Evolutionary conservation across 768 basidiomycete species (phyloP).

Genomic region (Mycena indigotica): DNA sequence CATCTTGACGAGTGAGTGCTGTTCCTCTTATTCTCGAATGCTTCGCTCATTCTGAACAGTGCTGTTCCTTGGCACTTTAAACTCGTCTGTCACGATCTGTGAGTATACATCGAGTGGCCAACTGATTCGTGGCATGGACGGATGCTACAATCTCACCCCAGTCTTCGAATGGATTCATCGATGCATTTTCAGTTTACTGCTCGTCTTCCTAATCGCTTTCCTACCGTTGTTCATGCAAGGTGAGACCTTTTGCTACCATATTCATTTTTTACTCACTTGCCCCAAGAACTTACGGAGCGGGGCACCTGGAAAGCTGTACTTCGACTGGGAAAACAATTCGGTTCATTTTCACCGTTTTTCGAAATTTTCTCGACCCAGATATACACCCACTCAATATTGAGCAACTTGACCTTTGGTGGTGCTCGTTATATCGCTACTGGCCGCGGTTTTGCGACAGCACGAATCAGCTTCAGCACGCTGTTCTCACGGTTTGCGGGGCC

Average conservation of each 20-base stretch:
- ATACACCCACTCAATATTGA: slow-evolving; percentile 95
- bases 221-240: slow-evolving; percentile 94
- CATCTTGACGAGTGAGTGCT: slow-evolving; percentile 78
- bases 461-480: slow-evolving; percentile 94
- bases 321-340: slow-evolving; percentile 92
- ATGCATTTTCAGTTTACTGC: slow-evolving; percentile 96
- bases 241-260: slow-evolving; percentile 34
- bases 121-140: slow-evolving; percentile 75
- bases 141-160: slow-evolving; percentile 93
- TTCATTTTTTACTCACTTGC: no score
- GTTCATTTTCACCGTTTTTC: slow-evolving; percentile 92
- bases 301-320: slow-evolving; percentile 90
- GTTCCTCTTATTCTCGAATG: slow-evolving; percentile 1
- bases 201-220: slow-evolving; percentile 98
- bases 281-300: slow-evolving; percentile 94
- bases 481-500: slow-evolving; percentile 99
- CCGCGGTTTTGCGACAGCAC: slow-evolving; percentile 95
- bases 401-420: slow-evolving; percentile 96
- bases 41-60: slow-evolving; percentile 51
- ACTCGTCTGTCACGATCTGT: slow-evolving; percentile 79
- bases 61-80: slow-evolving; percentile 93
- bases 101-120: slow-evolving; percentile 73
- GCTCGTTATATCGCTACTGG: slow-evolving; percentile 99
- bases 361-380: slow-evolving; percentile 99
- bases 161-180: slow-evolving; percentile 95